These are phyloP conservation scores for Tinospora cordifolia DNA, from an alignment of 164 flowering plant species.

Conservation along the genomic window DNA sequence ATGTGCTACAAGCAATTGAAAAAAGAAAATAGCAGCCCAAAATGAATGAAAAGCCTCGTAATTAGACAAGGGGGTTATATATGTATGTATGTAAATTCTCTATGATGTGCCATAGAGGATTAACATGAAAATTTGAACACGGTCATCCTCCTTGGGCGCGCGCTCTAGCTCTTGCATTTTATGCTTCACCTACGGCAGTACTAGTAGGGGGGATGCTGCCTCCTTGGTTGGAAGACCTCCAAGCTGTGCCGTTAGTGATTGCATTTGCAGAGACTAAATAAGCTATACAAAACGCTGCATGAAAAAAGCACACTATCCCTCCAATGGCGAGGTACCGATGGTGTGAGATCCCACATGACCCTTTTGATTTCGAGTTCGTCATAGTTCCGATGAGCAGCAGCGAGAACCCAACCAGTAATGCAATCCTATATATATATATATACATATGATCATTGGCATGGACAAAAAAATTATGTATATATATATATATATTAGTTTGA, in stretches of 20 bases:
- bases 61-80: too few species aligned
- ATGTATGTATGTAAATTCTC: too few species aligned
- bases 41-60: too few species aligned
- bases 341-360: constrained; percentile 70
- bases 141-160: not conserved
- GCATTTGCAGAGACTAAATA: constrained; percentile 60
- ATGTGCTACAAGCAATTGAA: too few species aligned
- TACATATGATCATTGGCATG: not conserved
- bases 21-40: too few species aligned
- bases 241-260: constrained; percentile 8
- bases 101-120: too few species aligned
- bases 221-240: not conserved
- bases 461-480: too few species aligned
- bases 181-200: constrained; percentile 1
- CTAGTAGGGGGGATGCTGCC: too few species aligned
- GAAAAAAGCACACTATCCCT: constrained; percentile 78
- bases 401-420: constrained; percentile 50
- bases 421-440: constrained; percentile 77
- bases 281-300: constrained; percentile 56
- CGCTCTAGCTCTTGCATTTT: not conserved
- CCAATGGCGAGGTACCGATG: constrained; percentile 70
- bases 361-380: constrained; percentile 59
- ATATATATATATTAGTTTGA: constrained; percentile 9
- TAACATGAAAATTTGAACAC: too few species aligned
- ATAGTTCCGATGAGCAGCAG: constrained; percentile 61